phyloP scores from a whole-genome alignment of 331 rosid genomes.

The Malus hybrid region DNA sequence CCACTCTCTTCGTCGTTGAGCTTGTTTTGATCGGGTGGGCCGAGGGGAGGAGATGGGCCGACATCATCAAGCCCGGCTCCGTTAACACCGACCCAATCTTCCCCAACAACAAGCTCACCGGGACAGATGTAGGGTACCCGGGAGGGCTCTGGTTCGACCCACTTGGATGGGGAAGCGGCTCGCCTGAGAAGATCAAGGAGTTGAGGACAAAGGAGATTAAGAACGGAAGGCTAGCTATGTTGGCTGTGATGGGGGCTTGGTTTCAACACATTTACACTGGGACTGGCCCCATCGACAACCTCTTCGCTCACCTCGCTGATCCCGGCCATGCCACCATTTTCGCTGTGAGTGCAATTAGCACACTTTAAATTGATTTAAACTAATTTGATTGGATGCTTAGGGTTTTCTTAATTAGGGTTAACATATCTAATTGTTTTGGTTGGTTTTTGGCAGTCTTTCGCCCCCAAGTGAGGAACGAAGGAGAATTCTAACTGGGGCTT shows the following conservation, averaged over 20 bases:
- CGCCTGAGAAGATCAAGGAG: slow-evolving; percentile 64
- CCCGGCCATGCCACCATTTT: slow-evolving; percentile 92
- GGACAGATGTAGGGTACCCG: slow-evolving; percentile 66
- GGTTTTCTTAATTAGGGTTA: neutral
- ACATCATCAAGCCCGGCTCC: slow-evolving; percentile 56
- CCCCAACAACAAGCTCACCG: slow-evolving; percentile 79
- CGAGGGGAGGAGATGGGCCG: slow-evolving; percentile 73
- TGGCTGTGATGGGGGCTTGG: slow-evolving; percentile 86
- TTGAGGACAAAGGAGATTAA: slow-evolving; percentile 72
- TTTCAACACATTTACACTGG: slow-evolving; percentile 73
- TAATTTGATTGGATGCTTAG: neutral
- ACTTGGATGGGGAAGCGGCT: slow-evolving; percentile 66
- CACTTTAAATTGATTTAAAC: neutral
- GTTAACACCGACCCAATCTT: slow-evolving; percentile 73
- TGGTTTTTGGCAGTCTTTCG: slow-evolving; percentile 50
- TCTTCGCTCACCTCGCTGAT: slow-evolving; percentile 84
- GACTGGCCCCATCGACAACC: slow-evolving; percentile 68
- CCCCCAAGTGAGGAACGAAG: slow-evolving; percentile 44
- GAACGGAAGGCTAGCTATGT: slow-evolving; percentile 72
- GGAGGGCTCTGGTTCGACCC: slow-evolving; percentile 79
- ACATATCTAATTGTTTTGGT: neutral
- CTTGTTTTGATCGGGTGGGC: slow-evolving; percentile 69
- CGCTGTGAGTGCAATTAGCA: slow-evolving; percentile 40
- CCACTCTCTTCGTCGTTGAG: slow-evolving; percentile 58
- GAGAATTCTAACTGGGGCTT: slow-evolving; percentile 1